Percentiles rank a stretch among this genome's conserved stretches.
These are phyloP conservation scores for Microcyclospora pomicola DNA, from an alignment of 2,329 filamentous ascomycete genomes.

Conservation along the genomic window DNA sequence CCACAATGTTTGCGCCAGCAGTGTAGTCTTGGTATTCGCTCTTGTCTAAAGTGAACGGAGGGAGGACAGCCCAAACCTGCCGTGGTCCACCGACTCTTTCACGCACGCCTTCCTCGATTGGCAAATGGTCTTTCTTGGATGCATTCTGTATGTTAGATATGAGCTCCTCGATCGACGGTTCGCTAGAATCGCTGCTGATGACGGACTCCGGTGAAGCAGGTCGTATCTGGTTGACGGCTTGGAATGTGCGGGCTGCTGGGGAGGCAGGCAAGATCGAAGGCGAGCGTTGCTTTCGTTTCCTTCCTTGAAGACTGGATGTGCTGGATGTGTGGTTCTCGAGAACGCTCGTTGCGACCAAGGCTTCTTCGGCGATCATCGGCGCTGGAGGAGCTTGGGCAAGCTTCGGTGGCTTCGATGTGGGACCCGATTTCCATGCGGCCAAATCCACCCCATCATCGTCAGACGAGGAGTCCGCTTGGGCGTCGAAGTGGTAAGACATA, in stretches of 20 bases:
- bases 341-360: constrained; percentile 2
- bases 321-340: background rate
- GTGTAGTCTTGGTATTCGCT: constrained; percentile 10
- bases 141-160: too few species aligned
- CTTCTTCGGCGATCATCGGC: constrained; percentile 9
- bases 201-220: too few species aligned
- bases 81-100: too few species aligned
- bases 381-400: constrained; percentile 10
- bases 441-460: constrained; percentile 16
- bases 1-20: constrained; percentile 19
- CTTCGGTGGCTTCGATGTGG: background rate
- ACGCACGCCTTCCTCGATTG: too few species aligned
- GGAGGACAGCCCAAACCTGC: too few species aligned
- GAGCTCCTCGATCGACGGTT: too few species aligned
- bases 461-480: constrained; percentile 14
- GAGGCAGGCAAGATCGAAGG: background rate
- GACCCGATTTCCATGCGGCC: constrained; percentile 14
- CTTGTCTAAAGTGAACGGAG: too few species aligned
- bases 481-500: constrained; percentile 17
- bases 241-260: background rate
- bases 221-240: too few species aligned
- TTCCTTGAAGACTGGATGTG: background rate
- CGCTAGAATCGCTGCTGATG: too few species aligned
- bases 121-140: too few species aligned
- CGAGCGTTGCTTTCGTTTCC: background rate